Conservation (phyloP, 345 rosid genomes). For the Citrus trifoliata region DNA sequence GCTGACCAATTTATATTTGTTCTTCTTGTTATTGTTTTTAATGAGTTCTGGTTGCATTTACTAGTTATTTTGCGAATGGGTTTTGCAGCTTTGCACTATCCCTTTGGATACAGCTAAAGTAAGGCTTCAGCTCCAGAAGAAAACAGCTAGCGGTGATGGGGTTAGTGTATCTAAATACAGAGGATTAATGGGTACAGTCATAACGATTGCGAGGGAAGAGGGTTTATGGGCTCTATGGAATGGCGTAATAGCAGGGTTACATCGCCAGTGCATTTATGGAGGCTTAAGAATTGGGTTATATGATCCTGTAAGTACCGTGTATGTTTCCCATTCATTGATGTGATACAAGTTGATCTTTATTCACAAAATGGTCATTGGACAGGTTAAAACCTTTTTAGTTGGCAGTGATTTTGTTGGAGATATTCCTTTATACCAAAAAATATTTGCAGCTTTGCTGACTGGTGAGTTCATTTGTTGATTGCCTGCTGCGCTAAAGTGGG, state of each 20-base stretch:
- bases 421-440: constrained; percentile 77
- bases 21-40: background rate
- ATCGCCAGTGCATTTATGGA: constrained; percentile 89
- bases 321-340: constrained; percentile 7
- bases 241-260: constrained; percentile 87
- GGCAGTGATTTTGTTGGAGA: constrained; percentile 79
- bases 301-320: constrained; percentile 68
- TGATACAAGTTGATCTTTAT: background rate
- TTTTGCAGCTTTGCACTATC: constrained; percentile 73
- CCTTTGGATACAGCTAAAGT: constrained; percentile 96
- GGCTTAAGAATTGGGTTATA: constrained; percentile 90
- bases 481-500: constrained; percentile 15
- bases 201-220: constrained; percentile 89
- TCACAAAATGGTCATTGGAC: constrained; percentile 29
- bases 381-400: constrained; percentile 87
- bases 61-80: background rate
- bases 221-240: constrained; percentile 84
- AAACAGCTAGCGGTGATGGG: constrained; percentile 52
- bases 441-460: constrained; percentile 84
- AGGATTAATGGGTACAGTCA: constrained; percentile 72
- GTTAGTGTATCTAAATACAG: constrained; percentile 56
- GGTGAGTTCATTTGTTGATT: constrained; percentile 44
- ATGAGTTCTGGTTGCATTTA: background rate
- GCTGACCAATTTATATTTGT: background rate
- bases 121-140: constrained; percentile 93